phyloP scores from a whole-genome alignment of 73 alveolate genomes.

The Symbiodinium pilosum region DNA sequence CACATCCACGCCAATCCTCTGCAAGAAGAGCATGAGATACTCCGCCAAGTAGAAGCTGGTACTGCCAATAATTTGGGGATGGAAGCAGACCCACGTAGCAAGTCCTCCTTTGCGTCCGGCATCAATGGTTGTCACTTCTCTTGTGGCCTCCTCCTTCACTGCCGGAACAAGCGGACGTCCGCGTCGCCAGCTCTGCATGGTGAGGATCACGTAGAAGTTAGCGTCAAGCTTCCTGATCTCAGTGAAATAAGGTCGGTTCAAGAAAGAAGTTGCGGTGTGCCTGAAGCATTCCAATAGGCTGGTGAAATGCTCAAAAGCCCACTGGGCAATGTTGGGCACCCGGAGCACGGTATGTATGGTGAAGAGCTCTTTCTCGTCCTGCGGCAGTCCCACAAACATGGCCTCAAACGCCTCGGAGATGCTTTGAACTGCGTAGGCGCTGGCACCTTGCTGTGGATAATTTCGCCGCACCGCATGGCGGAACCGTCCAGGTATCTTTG shows the following conservation, averaged over 20 bases:
- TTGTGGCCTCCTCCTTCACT: not conserved
- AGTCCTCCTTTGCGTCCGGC: not conserved
- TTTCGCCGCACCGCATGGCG: conserved; percentile 30
- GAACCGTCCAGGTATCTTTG: not conserved
- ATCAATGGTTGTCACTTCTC: not conserved
- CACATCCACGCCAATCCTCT: not conserved
- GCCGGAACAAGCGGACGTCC: not conserved
- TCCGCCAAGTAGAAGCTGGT: not conserved
- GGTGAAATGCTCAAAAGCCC: not conserved
- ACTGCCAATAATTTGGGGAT: not conserved
- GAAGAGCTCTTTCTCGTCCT: not conserved
- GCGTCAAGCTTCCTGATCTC: not conserved
- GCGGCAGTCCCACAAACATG: not conserved
- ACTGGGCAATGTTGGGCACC: not conserved
- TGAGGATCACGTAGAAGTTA: not conserved
- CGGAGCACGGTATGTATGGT: not conserved
- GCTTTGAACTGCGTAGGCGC: not conserved
- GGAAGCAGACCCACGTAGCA: not conserved
- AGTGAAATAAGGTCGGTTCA: not conserved
- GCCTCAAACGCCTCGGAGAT: not conserved
- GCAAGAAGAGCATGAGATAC: not conserved
- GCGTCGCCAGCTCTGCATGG: conserved; percentile 6
- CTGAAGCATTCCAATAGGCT: not conserved
- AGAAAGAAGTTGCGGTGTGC: not conserved
- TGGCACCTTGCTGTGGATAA: conserved; percentile 27